Percentiles rank a stretch among this genome's conserved stretches.
Evolutionary conservation across 2,329 filamentous ascomycete species (phyloP).

Genomic region (Fusarium pseudonygamai): DNA sequence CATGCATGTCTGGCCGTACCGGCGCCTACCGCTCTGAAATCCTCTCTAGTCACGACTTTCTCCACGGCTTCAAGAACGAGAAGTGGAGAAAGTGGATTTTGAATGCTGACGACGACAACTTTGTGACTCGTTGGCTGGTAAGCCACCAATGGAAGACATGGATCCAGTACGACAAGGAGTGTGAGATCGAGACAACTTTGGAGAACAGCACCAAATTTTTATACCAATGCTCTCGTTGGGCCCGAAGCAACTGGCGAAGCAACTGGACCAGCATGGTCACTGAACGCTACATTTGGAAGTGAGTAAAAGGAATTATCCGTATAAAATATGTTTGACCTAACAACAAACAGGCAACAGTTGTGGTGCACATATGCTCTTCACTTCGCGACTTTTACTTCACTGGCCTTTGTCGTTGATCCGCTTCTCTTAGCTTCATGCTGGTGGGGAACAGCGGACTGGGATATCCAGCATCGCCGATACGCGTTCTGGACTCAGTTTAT

Average conservation of each 20-base stretch:
- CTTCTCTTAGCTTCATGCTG: constrained; percentile 75
- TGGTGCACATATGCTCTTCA: constrained; percentile 96
- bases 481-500: constrained; percentile 70
- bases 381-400: constrained; percentile 89
- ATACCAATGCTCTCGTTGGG: constrained; percentile 94
- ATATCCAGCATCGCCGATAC: constrained; percentile 59
- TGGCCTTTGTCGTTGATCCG: constrained; percentile 82
- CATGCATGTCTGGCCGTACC: constrained; percentile 94
- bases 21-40: constrained; percentile 93
- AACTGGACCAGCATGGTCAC: constrained; percentile 90
- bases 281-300: constrained; percentile 88
- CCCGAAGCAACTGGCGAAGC: constrained; percentile 96
- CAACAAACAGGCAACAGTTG: constrained; percentile 75
- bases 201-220: constrained; percentile 90
- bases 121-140: constrained; percentile 95
- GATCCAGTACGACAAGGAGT: constrained; percentile 92
- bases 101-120: constrained; percentile 98
- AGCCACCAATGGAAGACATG: constrained; percentile 92
- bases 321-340: constrained; percentile 22
- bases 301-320: constrained; percentile 57
- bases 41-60: constrained; percentile 84
- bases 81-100: constrained; percentile 89
- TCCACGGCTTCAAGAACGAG: constrained; percentile 90
- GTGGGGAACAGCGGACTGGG: constrained; percentile 72
- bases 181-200: constrained; percentile 90